Base-by-base conservation (phyloP, 2,329 filamentous ascomycete genomes). In the Paecilomyces sp. region DNA sequence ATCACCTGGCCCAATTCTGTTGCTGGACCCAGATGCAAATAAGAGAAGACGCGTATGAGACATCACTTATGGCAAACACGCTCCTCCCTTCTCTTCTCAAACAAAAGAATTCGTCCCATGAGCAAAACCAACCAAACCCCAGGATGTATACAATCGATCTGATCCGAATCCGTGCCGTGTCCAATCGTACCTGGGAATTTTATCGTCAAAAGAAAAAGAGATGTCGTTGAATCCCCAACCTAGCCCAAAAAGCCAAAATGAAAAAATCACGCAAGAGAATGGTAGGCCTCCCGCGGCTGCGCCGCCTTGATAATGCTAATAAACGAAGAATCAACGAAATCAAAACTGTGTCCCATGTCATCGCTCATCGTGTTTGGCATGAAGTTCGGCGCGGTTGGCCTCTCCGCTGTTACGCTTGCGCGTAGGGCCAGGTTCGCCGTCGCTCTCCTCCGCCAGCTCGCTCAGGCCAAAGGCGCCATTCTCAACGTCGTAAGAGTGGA, bases 401-500 rank as follows among this genome's bases (percentile, higher is more conserved):
- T 69, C 66, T 28, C 68, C 66, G 51, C 65, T 69, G 41, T 22
- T 22, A 22, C 59, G 65, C 58, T 71, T 66, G 58, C 67, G 70
- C 1, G 70, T 75, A 58, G 73, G 72, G n/a, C 73, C 73, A 12
- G 72, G 72, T 59, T 70, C 72, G 8, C 72, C 88, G 31, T 90
- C 88, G 65, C 83, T 89, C 63, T 94, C 90, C 64, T 92, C 89
- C 1, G 88, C 83, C 47, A 97, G 79, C 67, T 96, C 91, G 13
- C 85, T 85, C 54, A 97, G 80, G 50, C 90, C 90, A 63, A 95
- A 91, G 4, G 84, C 85, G 51, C 82, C 83, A 53, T 89, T 86
- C 72, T 97, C 92, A 62, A 94, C 86, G 67, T 97, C 93, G 68
- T 96, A 97, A 11, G 87, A 88, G 62, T 89, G 88, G 74, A 97